A percentile compares a stretch with the other conserved stretches of the same genome.
Evolutionary conservation across 176 grass and related monocot genomes (phyloP).

Genomic region (Saccharum officinarum): DNA sequence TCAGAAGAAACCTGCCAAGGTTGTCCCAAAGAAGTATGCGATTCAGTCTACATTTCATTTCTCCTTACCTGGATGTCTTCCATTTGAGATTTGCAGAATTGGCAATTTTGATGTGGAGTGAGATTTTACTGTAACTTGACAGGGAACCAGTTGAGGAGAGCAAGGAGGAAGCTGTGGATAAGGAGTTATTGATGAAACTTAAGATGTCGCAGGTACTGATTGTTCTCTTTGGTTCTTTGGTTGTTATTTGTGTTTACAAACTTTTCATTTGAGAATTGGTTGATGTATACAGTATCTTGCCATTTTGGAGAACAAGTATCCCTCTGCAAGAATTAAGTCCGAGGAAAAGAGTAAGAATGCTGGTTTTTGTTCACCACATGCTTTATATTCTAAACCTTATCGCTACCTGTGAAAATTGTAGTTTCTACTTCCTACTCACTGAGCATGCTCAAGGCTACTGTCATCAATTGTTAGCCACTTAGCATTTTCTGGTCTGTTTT

Average conservation of each 20-base stretch:
- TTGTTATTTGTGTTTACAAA: neutral
- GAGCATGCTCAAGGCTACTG: conserved; percentile 4
- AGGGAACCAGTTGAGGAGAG: conserved; percentile 52
- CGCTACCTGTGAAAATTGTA: neutral
- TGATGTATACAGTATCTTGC: conserved; percentile 14
- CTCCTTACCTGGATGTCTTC: neutral
- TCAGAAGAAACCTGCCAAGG: conserved; percentile 42
- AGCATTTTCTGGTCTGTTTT: neutral
- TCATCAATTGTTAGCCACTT: neutral
- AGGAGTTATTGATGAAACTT: conserved; percentile 56
- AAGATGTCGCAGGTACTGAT: conserved; percentile 42
- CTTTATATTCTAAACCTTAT: conserved; percentile 13
- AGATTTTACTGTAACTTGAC: conserved; percentile 19
- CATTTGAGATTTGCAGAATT: neutral
- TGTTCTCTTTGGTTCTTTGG: neutral
- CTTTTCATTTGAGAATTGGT: conserved; percentile 15
- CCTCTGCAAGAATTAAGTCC: conserved; percentile 36
- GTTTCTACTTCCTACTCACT: neutral
- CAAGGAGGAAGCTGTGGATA: conserved; percentile 51
- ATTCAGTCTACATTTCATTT: neutral
- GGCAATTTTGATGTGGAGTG: neutral
- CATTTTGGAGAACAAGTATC: conserved; percentile 39
- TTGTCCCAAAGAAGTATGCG: conserved; percentile 42
- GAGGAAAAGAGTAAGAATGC: conserved; percentile 53
- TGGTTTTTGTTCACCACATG: neutral